Evolutionary conservation across 495 filamentous ascomycete species (phyloP).

Genomic region (Penicillium verhagenii): DNA sequence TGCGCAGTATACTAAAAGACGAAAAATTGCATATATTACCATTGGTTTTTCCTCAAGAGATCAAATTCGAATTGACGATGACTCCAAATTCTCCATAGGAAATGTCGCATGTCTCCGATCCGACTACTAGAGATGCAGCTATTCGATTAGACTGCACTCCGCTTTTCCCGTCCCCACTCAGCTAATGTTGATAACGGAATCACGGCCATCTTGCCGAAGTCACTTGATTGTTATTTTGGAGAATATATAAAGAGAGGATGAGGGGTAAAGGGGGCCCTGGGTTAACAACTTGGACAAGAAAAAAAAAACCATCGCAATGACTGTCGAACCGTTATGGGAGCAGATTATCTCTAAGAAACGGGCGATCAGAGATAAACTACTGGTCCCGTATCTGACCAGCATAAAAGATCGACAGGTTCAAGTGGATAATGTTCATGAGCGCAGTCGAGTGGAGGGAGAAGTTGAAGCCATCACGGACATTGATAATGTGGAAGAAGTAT

Average conservation of each 20-base stretch:
- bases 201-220: slow-evolving; percentile 1
- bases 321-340: slow-evolving; percentile 24
- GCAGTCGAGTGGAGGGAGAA: slow-evolving; percentile 24
- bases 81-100: background rate
- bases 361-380: slow-evolving; percentile 22
- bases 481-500: slow-evolving; percentile 33
- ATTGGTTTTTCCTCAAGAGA: too few relatives aligned
- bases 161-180: slow-evolving; percentile 4
- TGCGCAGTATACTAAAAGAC: too few relatives aligned
- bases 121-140: background rate
- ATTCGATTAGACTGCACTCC: slow-evolving; percentile 1
- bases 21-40: background rate
- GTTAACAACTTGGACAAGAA: too few relatives aligned
- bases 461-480: slow-evolving; percentile 40
- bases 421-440: slow-evolving; percentile 22
- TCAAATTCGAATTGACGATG: too few relatives aligned
- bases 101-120: background rate
- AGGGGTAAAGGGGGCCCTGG: background rate
- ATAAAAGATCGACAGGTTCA: slow-evolving; percentile 25
- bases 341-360: slow-evolving; percentile 34
- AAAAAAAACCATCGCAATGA: background rate
- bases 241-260: background rate
- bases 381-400: slow-evolving; percentile 33
- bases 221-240: background rate
- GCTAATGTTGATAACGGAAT: background rate